Percentiles rank a stretch among this genome's conserved stretches.
Evolutionary conservation across 208 protist genomes (phyloP).

Genomic region (Zelonia costaricensis): DNA sequence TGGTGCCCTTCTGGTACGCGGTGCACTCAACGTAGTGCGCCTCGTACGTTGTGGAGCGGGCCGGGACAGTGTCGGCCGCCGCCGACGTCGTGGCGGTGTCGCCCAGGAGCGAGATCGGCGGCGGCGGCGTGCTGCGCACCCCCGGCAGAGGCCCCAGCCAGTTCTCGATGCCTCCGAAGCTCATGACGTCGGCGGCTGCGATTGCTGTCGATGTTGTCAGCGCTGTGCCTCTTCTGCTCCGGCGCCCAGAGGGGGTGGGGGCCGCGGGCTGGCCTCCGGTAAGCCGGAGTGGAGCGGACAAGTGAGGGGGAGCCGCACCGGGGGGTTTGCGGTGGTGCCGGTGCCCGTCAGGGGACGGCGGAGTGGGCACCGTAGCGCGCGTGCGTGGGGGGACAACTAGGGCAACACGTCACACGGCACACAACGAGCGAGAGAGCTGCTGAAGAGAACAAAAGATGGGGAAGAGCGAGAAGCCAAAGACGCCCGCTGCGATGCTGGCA

Average conservation of each 20-base stretch:
- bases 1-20: slow-evolving; percentile 49
- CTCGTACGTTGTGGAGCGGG: slow-evolving; percentile 70
- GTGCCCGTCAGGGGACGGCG: too few relatives aligned
- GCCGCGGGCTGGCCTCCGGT: too few relatives aligned
- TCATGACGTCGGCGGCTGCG: slow-evolving; percentile 7
- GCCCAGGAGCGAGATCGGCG: slow-evolving; percentile 40
- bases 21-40: slow-evolving; percentile 50
- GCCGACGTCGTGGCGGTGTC: slow-evolving; percentile 34
- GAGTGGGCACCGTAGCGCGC: too few relatives aligned
- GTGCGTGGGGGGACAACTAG: too few relatives aligned
- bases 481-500: too few relatives aligned
- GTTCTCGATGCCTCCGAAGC: slow-evolving; percentile 21
- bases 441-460: too few relatives aligned
- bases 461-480: too few relatives aligned
- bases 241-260: too few relatives aligned
- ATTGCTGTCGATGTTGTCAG: neutral
- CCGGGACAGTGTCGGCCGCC: slow-evolving; percentile 45
- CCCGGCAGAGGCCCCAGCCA: slow-evolving; percentile 29
- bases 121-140: slow-evolving; percentile 9
- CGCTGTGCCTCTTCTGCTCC: neutral
- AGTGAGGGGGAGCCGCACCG: neutral
- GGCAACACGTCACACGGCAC: too few relatives aligned
- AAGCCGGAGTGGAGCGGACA: too few relatives aligned
- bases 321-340: too few relatives aligned
- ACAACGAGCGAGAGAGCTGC: too few relatives aligned